Conservation (phyloP, 192 early-diverging fungal genomes). For the Rhizophagus clarus region DNA sequence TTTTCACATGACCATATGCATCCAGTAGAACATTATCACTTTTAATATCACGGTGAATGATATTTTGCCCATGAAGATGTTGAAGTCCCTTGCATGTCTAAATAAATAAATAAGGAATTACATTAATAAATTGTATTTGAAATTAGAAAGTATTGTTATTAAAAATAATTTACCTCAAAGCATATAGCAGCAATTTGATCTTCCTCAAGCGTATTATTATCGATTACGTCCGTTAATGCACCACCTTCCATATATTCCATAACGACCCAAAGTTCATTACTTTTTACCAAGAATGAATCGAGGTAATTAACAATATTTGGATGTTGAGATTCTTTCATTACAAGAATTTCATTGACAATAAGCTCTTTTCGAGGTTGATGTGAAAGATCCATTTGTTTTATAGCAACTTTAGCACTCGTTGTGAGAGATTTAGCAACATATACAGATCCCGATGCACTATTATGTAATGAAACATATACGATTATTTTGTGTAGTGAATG, state of each 20-base stretch:
- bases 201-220: slow-evolving; percentile 92
- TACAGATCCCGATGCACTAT: slow-evolving; percentile 93
- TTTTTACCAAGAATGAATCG: slow-evolving; percentile 86
- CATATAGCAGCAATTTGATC: slow-evolving; percentile 93
- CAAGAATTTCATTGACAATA: slow-evolving; percentile 88
- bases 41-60: slow-evolving; percentile 94
- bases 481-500: too few species aligned
- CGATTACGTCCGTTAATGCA: slow-evolving; percentile 95
- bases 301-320: slow-evolving; percentile 98
- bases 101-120: background rate
- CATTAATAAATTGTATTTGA: too few species aligned
- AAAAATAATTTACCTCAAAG: slow-evolving; percentile 66
- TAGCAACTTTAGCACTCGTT: slow-evolving; percentile 79
- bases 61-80: slow-evolving; percentile 75
- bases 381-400: slow-evolving; percentile 92
- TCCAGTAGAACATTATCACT: slow-evolving; percentile 92
- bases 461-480: background rate
- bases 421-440: slow-evolving; percentile 83
- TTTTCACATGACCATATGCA: slow-evolving; percentile 81
- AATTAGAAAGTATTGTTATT: background rate
- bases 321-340: slow-evolving; percentile 92
- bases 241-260: slow-evolving; percentile 99
- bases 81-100: slow-evolving; percentile 78
- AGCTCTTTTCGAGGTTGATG: slow-evolving; percentile 89
- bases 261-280: slow-evolving; percentile 90